Conservation (phyloP, 768 basidiomycete species). For the Gyrodon lividus region DNA sequence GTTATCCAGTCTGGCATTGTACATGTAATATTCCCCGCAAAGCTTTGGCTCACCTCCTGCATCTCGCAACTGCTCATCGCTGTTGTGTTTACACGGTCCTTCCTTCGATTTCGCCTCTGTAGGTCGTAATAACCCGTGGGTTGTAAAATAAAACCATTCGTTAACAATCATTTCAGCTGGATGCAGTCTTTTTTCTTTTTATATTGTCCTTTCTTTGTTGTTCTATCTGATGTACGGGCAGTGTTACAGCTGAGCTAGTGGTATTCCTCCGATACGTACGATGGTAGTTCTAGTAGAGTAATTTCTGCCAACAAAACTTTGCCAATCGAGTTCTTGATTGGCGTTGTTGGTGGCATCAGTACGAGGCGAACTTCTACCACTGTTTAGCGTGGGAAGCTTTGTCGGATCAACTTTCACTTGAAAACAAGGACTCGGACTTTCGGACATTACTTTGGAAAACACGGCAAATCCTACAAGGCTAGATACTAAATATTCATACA, state of each 20-base stretch:
- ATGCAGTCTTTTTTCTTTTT: constrained; percentile 8
- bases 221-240: background rate
- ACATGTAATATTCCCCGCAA: constrained; percentile 4
- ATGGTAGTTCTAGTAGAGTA: constrained; percentile 23
- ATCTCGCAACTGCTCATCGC: background rate
- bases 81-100: constrained; percentile 4
- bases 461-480: too few species aligned
- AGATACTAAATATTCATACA: too few species aligned
- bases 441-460: too few species aligned
- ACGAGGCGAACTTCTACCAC: too few species aligned
- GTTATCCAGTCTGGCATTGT: background rate
- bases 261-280: too few species aligned
- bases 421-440: too few species aligned
- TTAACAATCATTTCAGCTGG: constrained; percentile 14
- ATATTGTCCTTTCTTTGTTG: constrained; percentile 13
- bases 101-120: background rate
- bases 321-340: background rate
- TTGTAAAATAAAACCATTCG: constrained; percentile 9
- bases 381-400: too few species aligned
- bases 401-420: too few species aligned
- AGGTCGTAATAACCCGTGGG: background rate
- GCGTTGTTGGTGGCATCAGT: too few species aligned
- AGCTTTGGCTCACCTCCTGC: constrained; percentile 1
- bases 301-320: constrained; percentile 5
- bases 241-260: background rate